Evolutionary conservation across 2,329 filamentous ascomycete genomes (phyloP).

Genomic region (Akanthomyces muscarius): DNA sequence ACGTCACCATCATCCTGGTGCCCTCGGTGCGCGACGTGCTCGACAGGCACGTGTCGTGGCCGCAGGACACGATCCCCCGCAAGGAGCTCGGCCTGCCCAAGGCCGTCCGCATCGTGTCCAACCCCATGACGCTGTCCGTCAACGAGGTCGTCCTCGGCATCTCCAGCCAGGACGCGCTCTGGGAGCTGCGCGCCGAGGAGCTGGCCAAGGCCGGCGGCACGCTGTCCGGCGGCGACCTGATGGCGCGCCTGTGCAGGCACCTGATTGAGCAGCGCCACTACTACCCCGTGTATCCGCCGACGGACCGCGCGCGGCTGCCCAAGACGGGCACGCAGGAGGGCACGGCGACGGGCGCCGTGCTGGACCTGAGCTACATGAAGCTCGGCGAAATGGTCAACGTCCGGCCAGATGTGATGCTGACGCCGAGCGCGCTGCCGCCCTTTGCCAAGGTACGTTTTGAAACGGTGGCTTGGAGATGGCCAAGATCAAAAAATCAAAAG

Average conservation of each 20-base stretch:
- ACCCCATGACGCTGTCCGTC: conserved; percentile 82
- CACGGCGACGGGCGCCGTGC: conserved; percentile 65
- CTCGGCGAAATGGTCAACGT: conserved; percentile 87
- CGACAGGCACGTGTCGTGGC: conserved; percentile 82
- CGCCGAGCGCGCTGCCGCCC: conserved; percentile 77
- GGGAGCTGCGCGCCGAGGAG: conserved; percentile 75
- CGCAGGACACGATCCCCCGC: conserved; percentile 57
- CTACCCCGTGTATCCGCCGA: conserved; percentile 82
- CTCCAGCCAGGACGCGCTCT: conserved; percentile 78
- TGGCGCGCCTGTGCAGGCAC: conserved; percentile 70
- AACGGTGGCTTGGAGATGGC: background rate
- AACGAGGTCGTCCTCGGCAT: conserved; percentile 84
- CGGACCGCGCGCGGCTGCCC: conserved; percentile 62
- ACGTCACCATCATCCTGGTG: conserved; percentile 74
- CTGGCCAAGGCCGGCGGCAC: conserved; percentile 28
- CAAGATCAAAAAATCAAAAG: too few species aligned
- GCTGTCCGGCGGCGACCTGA: conserved; percentile 43
- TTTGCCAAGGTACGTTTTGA: conserved; percentile 73
- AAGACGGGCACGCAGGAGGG: conserved; percentile 59
- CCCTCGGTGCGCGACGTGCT: conserved; percentile 81
- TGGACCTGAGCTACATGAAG: conserved; percentile 82
- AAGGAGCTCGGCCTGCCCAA: conserved; percentile 78
- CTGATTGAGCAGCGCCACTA: conserved; percentile 89
- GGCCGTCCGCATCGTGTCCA: conserved; percentile 72
- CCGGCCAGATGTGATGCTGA: conserved; percentile 76